Conservation (phyloP, 139 green algal genomes). For the Chlamydomonas sphaeroides region DNA sequence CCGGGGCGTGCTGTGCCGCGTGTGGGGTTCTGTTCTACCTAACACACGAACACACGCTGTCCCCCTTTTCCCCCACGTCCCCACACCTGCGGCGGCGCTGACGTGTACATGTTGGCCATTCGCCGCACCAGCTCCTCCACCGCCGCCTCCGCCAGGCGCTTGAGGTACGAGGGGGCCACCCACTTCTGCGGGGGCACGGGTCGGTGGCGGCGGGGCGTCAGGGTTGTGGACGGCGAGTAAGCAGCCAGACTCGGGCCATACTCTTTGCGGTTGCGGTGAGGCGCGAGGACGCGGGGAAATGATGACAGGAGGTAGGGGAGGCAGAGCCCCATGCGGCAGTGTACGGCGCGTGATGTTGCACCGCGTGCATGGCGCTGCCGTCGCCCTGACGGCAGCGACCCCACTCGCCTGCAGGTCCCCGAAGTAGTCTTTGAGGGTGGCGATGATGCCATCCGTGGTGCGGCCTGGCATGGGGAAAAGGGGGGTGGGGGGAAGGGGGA, state of each 20-base stretch:
- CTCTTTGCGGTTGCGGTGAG: no score
- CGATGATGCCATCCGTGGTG: slow-evolving; percentile 71
- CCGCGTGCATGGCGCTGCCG: no score
- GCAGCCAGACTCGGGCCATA: no score
- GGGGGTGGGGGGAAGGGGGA: not conserved
- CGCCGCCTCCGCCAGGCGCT: slow-evolving; percentile 47
- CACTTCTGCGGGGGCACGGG: slow-evolving; percentile 11
- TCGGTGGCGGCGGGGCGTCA: no score
- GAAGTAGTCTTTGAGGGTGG: slow-evolving; percentile 75
- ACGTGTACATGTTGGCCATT: slow-evolving; percentile 38
- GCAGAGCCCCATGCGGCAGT: no score
- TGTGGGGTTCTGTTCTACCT: no score
- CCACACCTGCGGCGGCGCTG: slow-evolving; percentile 37
- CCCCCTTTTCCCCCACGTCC: not conserved
- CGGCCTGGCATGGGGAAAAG: slow-evolving; percentile 38
- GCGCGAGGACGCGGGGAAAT: no score
- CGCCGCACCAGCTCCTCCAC: slow-evolving; percentile 58
- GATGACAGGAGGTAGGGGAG: no score
- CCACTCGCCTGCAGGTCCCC: slow-evolving; percentile 4
- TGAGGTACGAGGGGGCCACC: slow-evolving; percentile 51
- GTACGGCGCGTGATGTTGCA: no score
- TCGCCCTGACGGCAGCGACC: no score
- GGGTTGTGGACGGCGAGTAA: no score
- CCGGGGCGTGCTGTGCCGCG: no score
- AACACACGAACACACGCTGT: not conserved